Evolutionary conservation across 2,329 filamentous ascomycete genomes (phyloP), one percentile per base, ranked within the genome.

Genomic region (Juglanconis sp.): DNA sequence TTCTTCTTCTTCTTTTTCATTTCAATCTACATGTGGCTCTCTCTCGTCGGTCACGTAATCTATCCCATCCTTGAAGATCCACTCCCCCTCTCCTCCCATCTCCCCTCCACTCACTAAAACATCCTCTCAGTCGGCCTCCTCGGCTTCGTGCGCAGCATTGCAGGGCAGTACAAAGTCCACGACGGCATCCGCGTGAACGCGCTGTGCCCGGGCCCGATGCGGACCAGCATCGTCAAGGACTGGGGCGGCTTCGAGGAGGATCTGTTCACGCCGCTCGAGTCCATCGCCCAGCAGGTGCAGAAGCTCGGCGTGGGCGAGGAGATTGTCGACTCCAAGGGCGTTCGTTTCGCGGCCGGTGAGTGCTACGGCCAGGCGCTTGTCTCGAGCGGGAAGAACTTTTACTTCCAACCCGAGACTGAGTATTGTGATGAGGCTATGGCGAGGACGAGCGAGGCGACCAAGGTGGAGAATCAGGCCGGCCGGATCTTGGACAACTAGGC

Each of bases 111-210:
- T 7, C 15, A 44, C 40, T 44, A 44, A 44, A 31, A 30, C 24
- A 8, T 4, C 15, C 46, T 10, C 9, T 4, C 34, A 60, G 58
- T 60, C 10, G 61, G 61, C 2, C 6, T 63, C 5, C 1, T 63
- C 30, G 61, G 57, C 2, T 60, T 60, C 24, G 44, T 56, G 49
- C 61, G 61, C 24, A 38, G 38, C 15, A 50, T 60, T 3, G 61
- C 61, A 1, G 46, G 46, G 9, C 47, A 51, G 8, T 51, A n/a
- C 24, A 57, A 57, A 36, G 57, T 56, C 32, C 8, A n/a, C 1
- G 57, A 60, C 9, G 53, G 57, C 9, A 55, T 63, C 30, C 57
- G 61, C 24, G 38, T 60, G 17, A 63, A 63, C 57, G 36, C 57
- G 9, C 57, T 63, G 17, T 48, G 46, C 36, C 57, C 61, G 3